These are phyloP conservation scores for Penicillium thymicola DNA, from an alignment of 2,329 filamentous ascomycete genomes.

Conservation along the genomic window DNA sequence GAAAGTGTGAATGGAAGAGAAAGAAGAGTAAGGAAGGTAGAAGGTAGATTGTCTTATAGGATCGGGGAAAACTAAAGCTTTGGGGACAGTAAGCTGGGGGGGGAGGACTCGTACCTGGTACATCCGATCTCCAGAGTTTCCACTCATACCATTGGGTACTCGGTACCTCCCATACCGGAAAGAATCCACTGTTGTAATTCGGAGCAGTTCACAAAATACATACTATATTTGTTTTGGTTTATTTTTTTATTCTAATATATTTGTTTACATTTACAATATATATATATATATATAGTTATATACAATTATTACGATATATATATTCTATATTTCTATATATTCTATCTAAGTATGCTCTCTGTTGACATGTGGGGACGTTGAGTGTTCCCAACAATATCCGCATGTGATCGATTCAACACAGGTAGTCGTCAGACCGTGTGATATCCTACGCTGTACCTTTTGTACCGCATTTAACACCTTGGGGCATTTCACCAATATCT, in stretches of 20 bases:
- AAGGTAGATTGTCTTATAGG: slow-evolving; percentile 23
- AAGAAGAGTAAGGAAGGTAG: slow-evolving; percentile 12
- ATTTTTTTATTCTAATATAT: background rate
- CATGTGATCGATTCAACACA: slow-evolving; percentile 24
- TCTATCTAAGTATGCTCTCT: background rate
- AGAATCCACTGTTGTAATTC: slow-evolving; percentile 2
- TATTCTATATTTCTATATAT: background rate
- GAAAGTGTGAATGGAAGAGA: slow-evolving; percentile 16
- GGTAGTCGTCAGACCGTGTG: slow-evolving; percentile 22
- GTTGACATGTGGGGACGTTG: slow-evolving; percentile 17
- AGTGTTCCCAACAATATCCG: slow-evolving; percentile 24
- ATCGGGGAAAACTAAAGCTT: slow-evolving; percentile 6
- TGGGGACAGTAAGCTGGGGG: slow-evolving; percentile 12
- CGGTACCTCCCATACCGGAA: slow-evolving; percentile 23
- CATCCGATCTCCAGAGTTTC: slow-evolving; percentile 7
- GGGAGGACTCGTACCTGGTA: slow-evolving; percentile 5
- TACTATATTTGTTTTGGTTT: too few relatives aligned
- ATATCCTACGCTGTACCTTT: slow-evolving; percentile 4
- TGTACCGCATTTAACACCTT: background rate
- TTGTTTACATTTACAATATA: background rate
- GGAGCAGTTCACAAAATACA: background rate
- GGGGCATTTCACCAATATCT: too few relatives aligned
- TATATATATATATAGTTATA: background rate
- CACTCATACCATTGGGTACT: slow-evolving; percentile 24
- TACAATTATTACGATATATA: too few relatives aligned